These are phyloP conservation scores for Plasmodium falciparum DNA, from an alignment of 169 alveolate genomes.

Conservation along the genomic window DNA sequence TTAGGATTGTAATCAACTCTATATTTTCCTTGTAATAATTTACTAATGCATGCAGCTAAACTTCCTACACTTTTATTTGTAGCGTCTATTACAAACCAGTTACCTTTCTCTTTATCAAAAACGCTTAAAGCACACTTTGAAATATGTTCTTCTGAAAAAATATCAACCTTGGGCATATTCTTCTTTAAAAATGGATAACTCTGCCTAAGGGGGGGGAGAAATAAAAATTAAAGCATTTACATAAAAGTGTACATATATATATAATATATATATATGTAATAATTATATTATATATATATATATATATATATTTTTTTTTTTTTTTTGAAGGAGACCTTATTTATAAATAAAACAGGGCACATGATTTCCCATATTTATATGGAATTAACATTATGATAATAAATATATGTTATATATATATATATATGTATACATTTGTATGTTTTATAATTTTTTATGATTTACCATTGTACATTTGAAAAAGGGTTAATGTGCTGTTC, in stretches of 20 bases:
- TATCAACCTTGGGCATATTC: conserved; percentile 89
- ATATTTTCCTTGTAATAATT: conserved; percentile 85
- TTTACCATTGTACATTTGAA: conserved; percentile 90
- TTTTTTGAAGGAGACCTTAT: not conserved
- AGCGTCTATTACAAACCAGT: conserved; percentile 91
- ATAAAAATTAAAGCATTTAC: not conserved
- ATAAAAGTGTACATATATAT: not conserved
- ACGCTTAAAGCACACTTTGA: conserved; percentile 86
- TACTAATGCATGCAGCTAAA: conserved; percentile 82
- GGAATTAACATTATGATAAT: too few relatives aligned
- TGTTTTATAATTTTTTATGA: not conserved
- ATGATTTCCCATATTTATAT: not conserved
- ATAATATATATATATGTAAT: not conserved
- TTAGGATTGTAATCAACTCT: conserved; percentile 83
- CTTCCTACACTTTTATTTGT: conserved; percentile 87
- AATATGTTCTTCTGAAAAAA: conserved; percentile 87
- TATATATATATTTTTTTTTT: not conserved
- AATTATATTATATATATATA: not conserved
- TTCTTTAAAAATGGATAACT: conserved; percentile 87
- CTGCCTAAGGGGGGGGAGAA: conserved; percentile 78
- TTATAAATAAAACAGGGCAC: too few relatives aligned
- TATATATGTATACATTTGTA: not conserved
- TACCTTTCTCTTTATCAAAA: conserved; percentile 87
- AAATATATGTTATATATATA: too few relatives aligned
- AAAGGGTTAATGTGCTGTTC: conserved; percentile 89